phyloP scores from a whole-genome alignment of 2,329 filamentous ascomycete species.

The Fusarium humuli region DNA sequence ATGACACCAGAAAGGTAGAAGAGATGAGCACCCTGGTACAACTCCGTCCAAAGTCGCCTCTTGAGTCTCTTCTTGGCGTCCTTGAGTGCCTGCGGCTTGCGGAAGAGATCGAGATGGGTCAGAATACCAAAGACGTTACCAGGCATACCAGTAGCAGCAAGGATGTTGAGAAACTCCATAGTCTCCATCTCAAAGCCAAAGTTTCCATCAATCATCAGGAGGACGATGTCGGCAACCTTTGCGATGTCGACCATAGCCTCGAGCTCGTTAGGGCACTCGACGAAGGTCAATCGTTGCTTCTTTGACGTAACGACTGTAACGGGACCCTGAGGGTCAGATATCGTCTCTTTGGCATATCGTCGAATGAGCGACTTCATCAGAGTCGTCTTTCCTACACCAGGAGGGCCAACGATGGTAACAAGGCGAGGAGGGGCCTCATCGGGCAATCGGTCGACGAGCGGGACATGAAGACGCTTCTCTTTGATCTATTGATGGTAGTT shows the following conservation, averaged over 20 bases:
- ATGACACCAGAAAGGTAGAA: slow-evolving; percentile 98
- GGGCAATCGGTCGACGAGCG: slow-evolving; percentile 92
- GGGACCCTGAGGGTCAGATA: slow-evolving; percentile 89
- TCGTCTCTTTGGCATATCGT: slow-evolving; percentile 94
- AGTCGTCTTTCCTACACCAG: slow-evolving; percentile 95
- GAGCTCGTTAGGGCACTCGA: slow-evolving; percentile 97
- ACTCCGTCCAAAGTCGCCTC: slow-evolving; percentile 93
- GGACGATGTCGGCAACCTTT: slow-evolving; percentile 96
- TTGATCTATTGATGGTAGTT: slow-evolving; percentile 71
- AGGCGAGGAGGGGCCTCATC: slow-evolving; percentile 95
- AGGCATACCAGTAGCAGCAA: slow-evolving; percentile 96
- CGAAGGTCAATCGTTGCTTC: slow-evolving; percentile 90
- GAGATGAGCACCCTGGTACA: slow-evolving; percentile 96
- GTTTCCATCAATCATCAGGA: slow-evolving; percentile 98
- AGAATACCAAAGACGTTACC: slow-evolving; percentile 98
- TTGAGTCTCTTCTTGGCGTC: slow-evolving; percentile 97
- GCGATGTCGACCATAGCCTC: slow-evolving; percentile 97
- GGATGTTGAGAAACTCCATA: slow-evolving; percentile 97
- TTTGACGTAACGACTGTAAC: slow-evolving; percentile 98
- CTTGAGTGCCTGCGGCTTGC: slow-evolving; percentile 90
- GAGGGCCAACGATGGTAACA: slow-evolving; percentile 93
- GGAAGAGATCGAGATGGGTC: slow-evolving; percentile 95
- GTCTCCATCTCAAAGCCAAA: slow-evolving; percentile 99
- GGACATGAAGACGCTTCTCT: slow-evolving; percentile 96
- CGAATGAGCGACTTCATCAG: slow-evolving; percentile 94